Conservation (phyloP, 305 asterid species). For the Rubia tinctorum region DNA sequence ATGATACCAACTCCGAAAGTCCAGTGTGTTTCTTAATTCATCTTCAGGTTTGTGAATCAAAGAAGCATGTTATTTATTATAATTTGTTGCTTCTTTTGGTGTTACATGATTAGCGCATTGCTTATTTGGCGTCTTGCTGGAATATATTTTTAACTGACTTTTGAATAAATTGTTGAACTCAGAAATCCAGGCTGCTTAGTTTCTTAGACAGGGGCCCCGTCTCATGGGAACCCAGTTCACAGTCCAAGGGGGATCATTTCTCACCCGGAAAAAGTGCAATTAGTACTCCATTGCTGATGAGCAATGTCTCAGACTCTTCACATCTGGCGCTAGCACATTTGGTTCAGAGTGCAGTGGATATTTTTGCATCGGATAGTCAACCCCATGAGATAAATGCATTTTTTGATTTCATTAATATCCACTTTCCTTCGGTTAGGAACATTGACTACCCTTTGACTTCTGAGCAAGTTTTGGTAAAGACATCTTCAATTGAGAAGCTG, state of each 20-base stretch:
- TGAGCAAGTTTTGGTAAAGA: constrained; percentile 31
- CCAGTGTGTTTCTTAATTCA: constrained; percentile 87
- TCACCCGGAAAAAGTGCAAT: constrained; percentile 27
- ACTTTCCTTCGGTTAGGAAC: constrained; percentile 58
- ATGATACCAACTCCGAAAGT: constrained; percentile 59
- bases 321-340: constrained; percentile 46
- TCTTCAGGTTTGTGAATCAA: constrained; percentile 66
- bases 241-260: constrained; percentile 54
- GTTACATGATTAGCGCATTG: background rate
- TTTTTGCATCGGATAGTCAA: constrained; percentile 57
- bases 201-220: constrained; percentile 66
- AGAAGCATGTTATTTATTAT: background rate
- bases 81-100: constrained; percentile 3
- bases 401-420: constrained; percentile 51
- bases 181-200: constrained; percentile 93
- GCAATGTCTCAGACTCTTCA: constrained; percentile 30
- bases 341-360: constrained; percentile 65
- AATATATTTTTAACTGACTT: constrained; percentile 14
- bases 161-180: constrained; percentile 28
- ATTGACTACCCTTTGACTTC: constrained; percentile 40
- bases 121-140: background rate
- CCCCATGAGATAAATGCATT: constrained; percentile 62
- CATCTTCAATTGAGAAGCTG: constrained; percentile 47
- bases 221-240: constrained; percentile 64
- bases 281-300: constrained; percentile 28